Evolutionary conservation across 192 early-diverging fungal species (phyloP), one percentile per base, ranked within the genome.

Genomic region (Entophlyctis helioformis): DNA sequence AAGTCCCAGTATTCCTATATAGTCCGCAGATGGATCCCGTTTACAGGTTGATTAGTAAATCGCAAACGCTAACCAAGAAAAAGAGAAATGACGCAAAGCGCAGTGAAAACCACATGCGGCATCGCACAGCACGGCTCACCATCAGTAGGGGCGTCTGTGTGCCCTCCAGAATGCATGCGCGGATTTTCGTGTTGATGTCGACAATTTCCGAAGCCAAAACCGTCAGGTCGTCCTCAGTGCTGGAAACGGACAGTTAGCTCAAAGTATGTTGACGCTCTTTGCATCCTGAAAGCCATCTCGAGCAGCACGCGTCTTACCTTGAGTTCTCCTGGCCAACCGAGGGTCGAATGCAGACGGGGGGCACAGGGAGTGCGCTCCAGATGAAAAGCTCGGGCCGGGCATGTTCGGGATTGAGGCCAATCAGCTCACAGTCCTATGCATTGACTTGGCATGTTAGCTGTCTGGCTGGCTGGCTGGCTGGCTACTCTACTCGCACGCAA

Each of bases 181-280:
- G 42, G 8, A 64, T 64, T 23, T 64, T 56, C 11, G 61, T 56
- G 39, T 72, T 98, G 36, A 84, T 86, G 37, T 86, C 83, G 34
- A 96, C 81, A 26, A 98, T 91, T 56, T 98, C 96, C 0, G 87
- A 86, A 28, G 92, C 60, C 50, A 97, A 86, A 25, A 88, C 89
- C 1, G 96, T 98, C 51, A 98, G 64, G 59, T 96, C 93, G 45
- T 98, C 96, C 59, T 98, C 93, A 39, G 84, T 94, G 68, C 86
- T 94, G 43, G 40, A 28, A 35, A 40, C 22, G 24, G 38, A 39
- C 15, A 24, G 18, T 33, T 18, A 31, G 34, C n/a, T 21, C n/a
- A n/a, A n/a, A n/a, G n/a, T n/a, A n/a, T n/a, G n/a, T n/a, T n/a
- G n/a, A n/a, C n/a, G n/a, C n/a, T n/a, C n/a, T n/a, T n/a, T n/a